phyloP scores from a whole-genome alignment of 805 yeast species.

The Barnettozyma siamensis region DNA sequence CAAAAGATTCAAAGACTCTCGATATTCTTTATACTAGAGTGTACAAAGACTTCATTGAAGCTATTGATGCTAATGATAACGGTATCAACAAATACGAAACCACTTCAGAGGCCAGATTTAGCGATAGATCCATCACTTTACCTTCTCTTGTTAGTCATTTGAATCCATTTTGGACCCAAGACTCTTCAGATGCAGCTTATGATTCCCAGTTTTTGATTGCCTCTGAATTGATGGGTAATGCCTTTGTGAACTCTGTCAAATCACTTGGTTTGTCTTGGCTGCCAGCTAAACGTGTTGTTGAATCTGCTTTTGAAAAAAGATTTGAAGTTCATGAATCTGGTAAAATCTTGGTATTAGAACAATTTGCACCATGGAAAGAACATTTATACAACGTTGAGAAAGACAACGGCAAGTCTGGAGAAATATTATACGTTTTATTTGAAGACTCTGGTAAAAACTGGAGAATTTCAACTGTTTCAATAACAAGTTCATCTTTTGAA shows the following conservation, averaged over 20 bases:
- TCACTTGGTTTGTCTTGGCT: constrained; percentile 83
- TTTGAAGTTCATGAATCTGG: constrained; percentile 61
- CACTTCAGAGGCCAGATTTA: constrained; percentile 52
- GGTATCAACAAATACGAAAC: constrained; percentile 71
- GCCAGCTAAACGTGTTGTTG: constrained; percentile 79
- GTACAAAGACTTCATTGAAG: constrained; percentile 84
- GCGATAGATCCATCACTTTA: constrained; percentile 66
- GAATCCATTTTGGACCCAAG: constrained; percentile 82
- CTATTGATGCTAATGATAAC: constrained; percentile 94
- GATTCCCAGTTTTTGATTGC: constrained; percentile 68
- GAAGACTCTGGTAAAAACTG: constrained; percentile 65
- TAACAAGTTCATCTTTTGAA: constrained; percentile 69
- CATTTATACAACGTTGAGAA: constrained; percentile 74
- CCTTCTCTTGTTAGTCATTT: constrained; percentile 73
- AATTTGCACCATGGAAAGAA: constrained; percentile 93
- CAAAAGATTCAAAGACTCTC: constrained; percentile 36
- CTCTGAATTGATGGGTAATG: constrained; percentile 74
- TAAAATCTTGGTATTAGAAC: constrained; percentile 64
- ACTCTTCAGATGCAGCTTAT: constrained; percentile 56
- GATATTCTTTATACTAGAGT: constrained; percentile 66
- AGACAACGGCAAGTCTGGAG: constrained; percentile 47
- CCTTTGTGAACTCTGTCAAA: constrained; percentile 61
- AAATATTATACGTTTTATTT: constrained; percentile 72
- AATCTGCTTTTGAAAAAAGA: constrained; percentile 58
- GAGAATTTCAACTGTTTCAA: constrained; percentile 92